phyloP scores from a whole-genome alignment of 768 basidiomycete species.

The Suillus alpinus region DNA sequence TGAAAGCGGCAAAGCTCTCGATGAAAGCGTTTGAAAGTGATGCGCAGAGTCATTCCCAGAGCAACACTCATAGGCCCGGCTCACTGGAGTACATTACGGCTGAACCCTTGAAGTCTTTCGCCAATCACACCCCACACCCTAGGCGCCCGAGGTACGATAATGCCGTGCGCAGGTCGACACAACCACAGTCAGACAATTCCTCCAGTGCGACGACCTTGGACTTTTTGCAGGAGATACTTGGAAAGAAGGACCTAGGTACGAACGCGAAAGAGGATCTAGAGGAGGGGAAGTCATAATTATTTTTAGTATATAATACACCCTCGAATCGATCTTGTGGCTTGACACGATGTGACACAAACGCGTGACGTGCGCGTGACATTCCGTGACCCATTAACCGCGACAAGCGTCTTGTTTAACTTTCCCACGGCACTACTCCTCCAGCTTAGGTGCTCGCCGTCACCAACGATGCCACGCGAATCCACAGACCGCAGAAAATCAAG shows the following conservation, averaged over 20 bases:
- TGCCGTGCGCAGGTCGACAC: background rate
- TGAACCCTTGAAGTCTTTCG: conserved; percentile 16
- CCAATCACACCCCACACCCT: background rate
- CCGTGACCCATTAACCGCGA: conserved; percentile 18
- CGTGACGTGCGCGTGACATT: conserved; percentile 11
- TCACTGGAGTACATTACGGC: conserved; percentile 44
- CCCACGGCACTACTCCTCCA: conserved; percentile 15
- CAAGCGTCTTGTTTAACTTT: conserved; percentile 23
- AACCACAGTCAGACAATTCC: background rate
- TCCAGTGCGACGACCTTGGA: background rate
- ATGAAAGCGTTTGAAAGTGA: conserved; percentile 30
- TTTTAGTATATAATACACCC: background rate
- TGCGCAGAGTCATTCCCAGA: conserved; percentile 28
- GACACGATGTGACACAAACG: conserved; percentile 16
- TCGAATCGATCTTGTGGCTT: background rate
- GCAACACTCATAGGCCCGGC: conserved; percentile 50
- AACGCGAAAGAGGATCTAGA: background rate
- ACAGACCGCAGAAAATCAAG: conserved; percentile 34
- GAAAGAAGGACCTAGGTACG: background rate
- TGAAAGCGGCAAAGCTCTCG: conserved; percentile 35
- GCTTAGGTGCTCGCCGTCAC: conserved; percentile 11
- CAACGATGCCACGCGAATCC: conserved; percentile 25
- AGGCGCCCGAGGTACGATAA: background rate
- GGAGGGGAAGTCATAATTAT: background rate
- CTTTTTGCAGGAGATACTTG: background rate